Evolutionary conservation across 2,329 filamentous ascomycete genomes (phyloP).

Genomic region (Daldinia sp.): DNA sequence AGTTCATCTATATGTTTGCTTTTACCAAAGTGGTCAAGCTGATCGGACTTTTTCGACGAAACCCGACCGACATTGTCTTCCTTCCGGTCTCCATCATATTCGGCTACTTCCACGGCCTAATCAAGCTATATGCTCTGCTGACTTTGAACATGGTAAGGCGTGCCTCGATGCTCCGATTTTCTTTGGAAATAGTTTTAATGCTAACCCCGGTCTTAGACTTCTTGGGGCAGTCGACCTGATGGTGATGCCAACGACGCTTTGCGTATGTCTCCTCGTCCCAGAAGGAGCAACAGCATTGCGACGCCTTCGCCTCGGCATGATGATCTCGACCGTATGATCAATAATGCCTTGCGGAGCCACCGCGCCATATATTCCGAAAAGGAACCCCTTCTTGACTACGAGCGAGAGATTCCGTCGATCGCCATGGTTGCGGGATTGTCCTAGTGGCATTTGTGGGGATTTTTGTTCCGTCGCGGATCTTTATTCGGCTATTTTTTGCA

Average conservation of each 20-base stretch:
- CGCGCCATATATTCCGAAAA: slow-evolving; percentile 43
- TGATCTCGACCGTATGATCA: slow-evolving; percentile 48
- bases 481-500: slow-evolving; percentile 31
- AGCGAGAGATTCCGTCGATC: slow-evolving; percentile 41
- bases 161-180: neutral
- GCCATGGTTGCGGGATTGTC: slow-evolving; percentile 39
- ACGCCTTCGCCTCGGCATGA: slow-evolving; percentile 51
- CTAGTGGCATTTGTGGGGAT: slow-evolving; percentile 27
- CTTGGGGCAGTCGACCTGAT: slow-evolving; percentile 93
- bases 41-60: slow-evolving; percentile 84
- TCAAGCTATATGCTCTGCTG: slow-evolving; percentile 89
- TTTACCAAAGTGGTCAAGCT: slow-evolving; percentile 94
- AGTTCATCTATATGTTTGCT: slow-evolving; percentile 79
- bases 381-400: slow-evolving; percentile 36
- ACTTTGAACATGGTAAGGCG: slow-evolving; percentile 83
- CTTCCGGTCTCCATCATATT: slow-evolving; percentile 89
- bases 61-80: slow-evolving; percentile 83
- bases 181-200: slow-evolving; percentile 1
- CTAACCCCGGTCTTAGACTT: slow-evolving; percentile 72
- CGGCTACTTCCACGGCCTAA: slow-evolving; percentile 91
- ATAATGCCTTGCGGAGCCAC: slow-evolving; percentile 35
- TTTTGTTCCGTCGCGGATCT: slow-evolving; percentile 19
- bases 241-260: slow-evolving; percentile 85
- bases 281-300: slow-evolving; percentile 53
- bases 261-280: slow-evolving; percentile 69